Percentiles rank a stretch among this genome's conserved stretches.
These are phyloP conservation scores for Hericium rajendrae DNA, from an alignment of 768 basidiomycete genomes.

Conservation along the genomic window DNA sequence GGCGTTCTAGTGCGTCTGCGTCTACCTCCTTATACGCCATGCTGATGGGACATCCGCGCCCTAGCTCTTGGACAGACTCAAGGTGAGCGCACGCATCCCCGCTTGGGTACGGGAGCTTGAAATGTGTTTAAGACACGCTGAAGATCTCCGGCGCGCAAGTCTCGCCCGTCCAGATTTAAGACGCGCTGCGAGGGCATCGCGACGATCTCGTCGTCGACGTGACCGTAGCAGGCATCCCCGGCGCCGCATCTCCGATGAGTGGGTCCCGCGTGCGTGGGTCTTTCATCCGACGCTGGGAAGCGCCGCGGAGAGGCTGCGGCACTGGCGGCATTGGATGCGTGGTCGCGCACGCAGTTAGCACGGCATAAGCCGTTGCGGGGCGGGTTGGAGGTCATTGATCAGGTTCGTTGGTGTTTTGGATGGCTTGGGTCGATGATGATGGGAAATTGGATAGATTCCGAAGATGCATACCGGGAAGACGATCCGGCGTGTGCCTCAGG, in stretches of 20 bases:
- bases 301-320: conserved; percentile 33
- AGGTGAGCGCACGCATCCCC: conserved; percentile 30
- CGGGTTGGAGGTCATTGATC: conserved; percentile 53
- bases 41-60: not conserved
- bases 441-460: conserved; percentile 40
- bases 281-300: conserved; percentile 47
- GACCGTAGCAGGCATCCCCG: conserved; percentile 64
- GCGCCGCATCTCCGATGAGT: conserved; percentile 64
- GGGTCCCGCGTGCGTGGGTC: conserved; percentile 71
- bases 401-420: conserved; percentile 29
- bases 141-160: conserved; percentile 78
- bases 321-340: conserved; percentile 41
- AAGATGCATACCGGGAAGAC: conserved; percentile 71
- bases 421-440: not conserved
- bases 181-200: conserved; percentile 52
- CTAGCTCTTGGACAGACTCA: conserved; percentile 70
- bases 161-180: conserved; percentile 72
- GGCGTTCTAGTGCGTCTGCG: conserved; percentile 52
- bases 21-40: no score
- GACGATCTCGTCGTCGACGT: conserved; percentile 52
- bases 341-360: conserved; percentile 56
- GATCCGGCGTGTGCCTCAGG: conserved; percentile 52
- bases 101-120: not conserved
- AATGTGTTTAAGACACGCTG: conserved; percentile 50
- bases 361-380: conserved; percentile 73